Base-by-base conservation (phyloP, 768 basidiomycete species). In the Hirschioporus abietinus region DNA sequence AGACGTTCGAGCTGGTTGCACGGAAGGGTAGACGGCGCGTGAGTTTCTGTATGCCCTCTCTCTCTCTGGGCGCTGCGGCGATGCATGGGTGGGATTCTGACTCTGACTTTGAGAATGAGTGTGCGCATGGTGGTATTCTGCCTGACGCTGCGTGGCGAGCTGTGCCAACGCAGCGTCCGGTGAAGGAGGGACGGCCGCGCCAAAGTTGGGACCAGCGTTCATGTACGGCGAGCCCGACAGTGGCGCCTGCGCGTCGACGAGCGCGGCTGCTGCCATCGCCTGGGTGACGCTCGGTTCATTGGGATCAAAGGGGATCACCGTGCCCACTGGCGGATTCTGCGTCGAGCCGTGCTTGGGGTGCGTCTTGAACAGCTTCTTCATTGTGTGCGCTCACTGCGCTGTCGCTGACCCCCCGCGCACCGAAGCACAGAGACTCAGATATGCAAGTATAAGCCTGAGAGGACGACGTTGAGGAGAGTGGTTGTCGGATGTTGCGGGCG, bases 401-500 rank as follows among this genome's bases (percentile, higher is more conserved):
- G 10, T 64, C 30, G 58, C 67, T 57, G 18, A 60, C 65, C 35
- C 60, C 35, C 60, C 58, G 60, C 63, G 25, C 63, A 35, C 62
- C 66, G 63, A 63, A 68, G 60, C 36, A 67, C 67, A 15, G 71
- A 67, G n/a, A n/a, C n/a, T n/a, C n/a, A 5, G 70, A 68, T 2
- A 70, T 68, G 20, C n/a, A n/a, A n/a, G n/a, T n/a, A n/a, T n/a
- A n/a, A n/a, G n/a, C n/a, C n/a, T 70, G 65, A 25, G 67, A 64
- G 35, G 42, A 36, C 1, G 64, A 64, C 58, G 68, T 66, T 20
- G 63, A 66, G 8, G 66, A 25, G 66, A 62, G 58, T 61, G 69
- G 65, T 65, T 70, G 71, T 5, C 71, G 74, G 3, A 70, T 74
- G 63, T 75, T 73, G 15, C 69, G 66, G 18, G 74, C 72, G 0